These are phyloP conservation scores for Pisolithus marmoratus DNA, from an alignment of 768 basidiomycete genomes.

Conservation along the genomic window DNA sequence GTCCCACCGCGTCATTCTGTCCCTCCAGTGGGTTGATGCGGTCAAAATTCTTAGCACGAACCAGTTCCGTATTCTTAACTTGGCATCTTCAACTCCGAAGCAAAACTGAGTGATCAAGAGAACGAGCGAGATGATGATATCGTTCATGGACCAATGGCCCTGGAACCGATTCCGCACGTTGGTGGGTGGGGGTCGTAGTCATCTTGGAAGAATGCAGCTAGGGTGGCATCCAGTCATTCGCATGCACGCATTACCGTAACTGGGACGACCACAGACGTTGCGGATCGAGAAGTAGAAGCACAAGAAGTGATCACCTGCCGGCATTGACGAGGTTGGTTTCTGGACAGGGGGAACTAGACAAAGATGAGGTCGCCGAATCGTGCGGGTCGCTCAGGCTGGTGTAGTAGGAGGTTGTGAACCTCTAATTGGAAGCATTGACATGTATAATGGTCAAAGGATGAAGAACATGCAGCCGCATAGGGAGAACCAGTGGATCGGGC, in stretches of 20 bases:
- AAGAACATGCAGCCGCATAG: conserved; percentile 76
- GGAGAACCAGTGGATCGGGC: conserved; percentile 59
- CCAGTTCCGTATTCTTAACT: conserved; percentile 54
- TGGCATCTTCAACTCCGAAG: conserved; percentile 52
- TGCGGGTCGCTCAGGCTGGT: conserved; percentile 29
- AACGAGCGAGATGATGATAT: conserved; percentile 68
- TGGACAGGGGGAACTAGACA: conserved; percentile 8
- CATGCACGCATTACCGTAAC: conserved; percentile 61
- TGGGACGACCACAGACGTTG: conserved; percentile 16
- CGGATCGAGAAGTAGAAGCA: conserved; percentile 40
- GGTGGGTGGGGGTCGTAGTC: conserved; percentile 57
- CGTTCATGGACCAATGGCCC: conserved; percentile 50
- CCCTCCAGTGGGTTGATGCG: conserved; percentile 70
- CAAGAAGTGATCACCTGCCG: conserved; percentile 30
- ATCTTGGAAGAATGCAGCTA: conserved; percentile 64
- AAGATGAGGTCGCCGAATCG: conserved; percentile 34
- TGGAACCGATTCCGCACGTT: conserved; percentile 43
- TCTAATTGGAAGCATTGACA: conserved; percentile 46
- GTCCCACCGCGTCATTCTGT: conserved; percentile 69
- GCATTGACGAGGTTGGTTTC: too few relatives aligned
- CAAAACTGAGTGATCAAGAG: conserved; percentile 71
- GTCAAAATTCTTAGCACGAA: conserved; percentile 74
- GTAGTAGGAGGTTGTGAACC: conserved; percentile 32
- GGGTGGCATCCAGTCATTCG: conserved; percentile 58
- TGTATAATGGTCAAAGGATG: conserved; percentile 81